These are phyloP conservation scores for Globisporangium polare DNA, from an alignment of 352 stramenopile genomes.

Conservation along the genomic window DNA sequence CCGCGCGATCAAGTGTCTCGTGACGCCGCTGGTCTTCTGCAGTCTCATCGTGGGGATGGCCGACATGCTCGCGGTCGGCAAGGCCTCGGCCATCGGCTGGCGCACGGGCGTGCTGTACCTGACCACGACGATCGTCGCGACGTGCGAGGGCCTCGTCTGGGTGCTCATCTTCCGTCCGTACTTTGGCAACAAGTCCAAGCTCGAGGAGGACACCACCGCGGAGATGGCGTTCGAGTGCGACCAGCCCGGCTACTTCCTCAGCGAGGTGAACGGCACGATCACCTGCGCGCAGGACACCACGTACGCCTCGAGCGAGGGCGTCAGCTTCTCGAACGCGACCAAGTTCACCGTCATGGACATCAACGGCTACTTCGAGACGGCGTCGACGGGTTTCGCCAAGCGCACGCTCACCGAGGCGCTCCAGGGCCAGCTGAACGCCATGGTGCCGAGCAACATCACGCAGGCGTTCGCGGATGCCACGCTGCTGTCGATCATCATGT, in stretches of 20 bases:
- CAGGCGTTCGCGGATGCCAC: conserved; percentile 29
- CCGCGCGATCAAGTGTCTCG: conserved; percentile 37
- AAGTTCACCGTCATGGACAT: conserved; percentile 34
- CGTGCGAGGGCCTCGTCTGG: conserved; percentile 16
- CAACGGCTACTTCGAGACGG: conserved; percentile 24
- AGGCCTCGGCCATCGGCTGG: conserved; percentile 27
- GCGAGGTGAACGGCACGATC: conserved; percentile 5
- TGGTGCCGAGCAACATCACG: conserved; percentile 41
- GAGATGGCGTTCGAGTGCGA: conserved; percentile 19
- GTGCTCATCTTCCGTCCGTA: conserved; percentile 29
- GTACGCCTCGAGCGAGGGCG: conserved; percentile 14
- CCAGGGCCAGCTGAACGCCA: conserved; percentile 25
- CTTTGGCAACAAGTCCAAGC: conserved; percentile 19
- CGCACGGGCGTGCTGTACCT: conserved; percentile 26
- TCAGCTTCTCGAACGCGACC: conserved; percentile 8
- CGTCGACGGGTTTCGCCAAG: conserved; percentile 10
- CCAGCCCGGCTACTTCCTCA: conserved; percentile 18
- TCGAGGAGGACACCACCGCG: neutral
- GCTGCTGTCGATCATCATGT: conserved; percentile 44
- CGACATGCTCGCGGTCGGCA: conserved; percentile 30
- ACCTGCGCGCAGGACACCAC: conserved; percentile 11
- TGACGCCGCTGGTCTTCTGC: conserved; percentile 45
- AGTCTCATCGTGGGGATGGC: conserved; percentile 38
- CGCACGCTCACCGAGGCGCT: conserved; percentile 24
- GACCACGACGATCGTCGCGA: conserved; percentile 14